These are phyloP conservation scores for Psilocybe mexicana DNA, from an alignment of 1,284 basidiomycete genomes.

Conservation along the genomic window DNA sequence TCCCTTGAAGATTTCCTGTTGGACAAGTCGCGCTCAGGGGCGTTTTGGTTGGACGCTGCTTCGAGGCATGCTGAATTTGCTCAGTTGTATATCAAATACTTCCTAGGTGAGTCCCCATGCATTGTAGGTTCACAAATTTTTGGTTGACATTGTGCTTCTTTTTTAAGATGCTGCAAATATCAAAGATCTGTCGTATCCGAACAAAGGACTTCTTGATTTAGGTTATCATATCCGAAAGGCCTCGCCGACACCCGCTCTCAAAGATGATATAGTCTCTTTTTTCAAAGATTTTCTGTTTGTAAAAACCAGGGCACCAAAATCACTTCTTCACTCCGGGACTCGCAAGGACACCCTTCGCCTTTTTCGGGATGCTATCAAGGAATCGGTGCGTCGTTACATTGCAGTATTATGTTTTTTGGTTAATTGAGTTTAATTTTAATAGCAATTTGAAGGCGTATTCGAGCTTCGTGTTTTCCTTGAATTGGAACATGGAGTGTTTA, in stretches of 20 bases:
- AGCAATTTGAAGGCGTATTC: not conserved
- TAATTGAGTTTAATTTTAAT: not conserved
- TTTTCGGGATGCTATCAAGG: not conserved
- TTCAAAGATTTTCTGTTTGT: not conserved
- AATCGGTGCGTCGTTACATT: not conserved
- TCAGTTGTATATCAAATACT: not conserved
- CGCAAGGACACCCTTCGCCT: not conserved
- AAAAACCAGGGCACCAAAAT: not conserved
- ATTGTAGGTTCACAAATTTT: no score
- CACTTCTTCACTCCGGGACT: not conserved
- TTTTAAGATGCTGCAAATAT: not conserved
- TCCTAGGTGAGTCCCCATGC: not conserved
- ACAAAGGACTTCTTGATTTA: not conserved
- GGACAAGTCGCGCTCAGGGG: not conserved
- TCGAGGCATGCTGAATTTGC: constrained; percentile 1
- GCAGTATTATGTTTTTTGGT: not conserved
- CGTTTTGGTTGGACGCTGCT: constrained; percentile 10
- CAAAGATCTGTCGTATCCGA: not conserved
- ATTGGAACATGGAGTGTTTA: not conserved
- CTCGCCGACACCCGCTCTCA: not conserved
- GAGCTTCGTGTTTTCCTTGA: not conserved
- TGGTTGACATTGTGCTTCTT: not conserved
- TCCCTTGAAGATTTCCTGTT: constrained; percentile 3
- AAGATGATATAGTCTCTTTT: not conserved
- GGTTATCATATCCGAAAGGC: not conserved